Evolutionary conservation across 441 rosid genomes (phyloP).

Genomic region (Gossypium davidsonii): DNA sequence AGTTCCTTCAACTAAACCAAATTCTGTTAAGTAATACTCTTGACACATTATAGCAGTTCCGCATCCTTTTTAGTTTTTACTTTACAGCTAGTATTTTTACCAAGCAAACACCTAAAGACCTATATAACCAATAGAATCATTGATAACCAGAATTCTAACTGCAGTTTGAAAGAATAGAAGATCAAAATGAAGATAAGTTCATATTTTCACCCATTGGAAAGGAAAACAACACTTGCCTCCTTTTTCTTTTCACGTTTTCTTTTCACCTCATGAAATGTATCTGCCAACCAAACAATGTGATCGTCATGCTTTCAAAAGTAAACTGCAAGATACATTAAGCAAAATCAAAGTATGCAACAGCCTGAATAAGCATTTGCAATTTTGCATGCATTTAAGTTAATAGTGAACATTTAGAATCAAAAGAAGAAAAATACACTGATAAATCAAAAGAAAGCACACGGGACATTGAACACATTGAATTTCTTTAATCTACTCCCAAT

Average conservation of each 20-base stretch:
- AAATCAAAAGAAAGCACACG: not conserved
- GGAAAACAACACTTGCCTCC: constrained; percentile 43
- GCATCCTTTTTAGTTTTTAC: not conserved
- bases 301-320: not conserved
- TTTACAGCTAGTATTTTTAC: not conserved
- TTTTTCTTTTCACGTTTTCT: constrained; percentile 54
- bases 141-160: not conserved
- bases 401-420: too few species aligned
- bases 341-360: too few species aligned
- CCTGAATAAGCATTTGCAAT: too few species aligned
- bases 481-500: not conserved
- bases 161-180: not conserved
- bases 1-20: not conserved
- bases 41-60: not conserved
- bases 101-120: not conserved
- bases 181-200: not conserved
- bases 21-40: not conserved
- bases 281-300: constrained; percentile 31
- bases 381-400: too few species aligned
- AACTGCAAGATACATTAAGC: not conserved
- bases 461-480: not conserved
- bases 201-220: not conserved
- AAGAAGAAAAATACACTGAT: not conserved
- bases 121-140: not conserved
- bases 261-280: constrained; percentile 87